Evolutionary conservation across 306 rosid genomes (phyloP).

Genomic region (Purshia tridentata): DNA sequence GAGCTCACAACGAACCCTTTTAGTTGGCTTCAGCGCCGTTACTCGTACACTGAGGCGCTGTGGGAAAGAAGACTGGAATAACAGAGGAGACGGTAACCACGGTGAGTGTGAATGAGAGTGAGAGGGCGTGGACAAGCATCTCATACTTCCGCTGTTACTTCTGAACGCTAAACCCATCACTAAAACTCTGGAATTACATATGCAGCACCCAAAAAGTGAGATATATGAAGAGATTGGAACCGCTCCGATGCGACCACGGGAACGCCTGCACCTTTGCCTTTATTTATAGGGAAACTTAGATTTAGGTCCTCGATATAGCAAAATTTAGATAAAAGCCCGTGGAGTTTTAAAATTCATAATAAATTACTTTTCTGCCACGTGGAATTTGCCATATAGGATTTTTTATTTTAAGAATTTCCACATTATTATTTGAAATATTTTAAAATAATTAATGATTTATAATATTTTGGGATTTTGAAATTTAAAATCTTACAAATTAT

Average conservation of each 20-base stretch:
- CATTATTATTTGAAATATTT: no score
- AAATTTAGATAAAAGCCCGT: no score
- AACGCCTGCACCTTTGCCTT: background rate
- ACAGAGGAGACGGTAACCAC: conserved; percentile 24
- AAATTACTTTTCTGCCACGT: no score
- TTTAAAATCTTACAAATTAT: no score
- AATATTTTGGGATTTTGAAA: no score
- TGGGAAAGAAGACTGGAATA: conserved; percentile 24
- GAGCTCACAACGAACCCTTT: conserved; percentile 60
- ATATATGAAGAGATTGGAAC: background rate
- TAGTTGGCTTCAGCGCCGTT: conserved; percentile 36
- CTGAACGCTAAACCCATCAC: conserved; percentile 7
- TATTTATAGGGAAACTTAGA: no score
- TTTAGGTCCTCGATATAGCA: no score
- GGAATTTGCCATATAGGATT: no score
- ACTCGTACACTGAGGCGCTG: conserved; percentile 23
- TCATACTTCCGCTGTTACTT: conserved; percentile 8
- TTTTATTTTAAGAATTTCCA: no score
- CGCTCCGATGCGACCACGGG: background rate
- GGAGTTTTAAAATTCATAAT: no score
- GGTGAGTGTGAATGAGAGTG: conserved; percentile 2
- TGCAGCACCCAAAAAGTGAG: background rate
- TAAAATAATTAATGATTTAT: no score
- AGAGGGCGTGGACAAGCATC: background rate
- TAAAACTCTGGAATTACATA: background rate